Conservation (phyloP, 805 yeast species). For the Yamadazyma scolyti region DNA sequence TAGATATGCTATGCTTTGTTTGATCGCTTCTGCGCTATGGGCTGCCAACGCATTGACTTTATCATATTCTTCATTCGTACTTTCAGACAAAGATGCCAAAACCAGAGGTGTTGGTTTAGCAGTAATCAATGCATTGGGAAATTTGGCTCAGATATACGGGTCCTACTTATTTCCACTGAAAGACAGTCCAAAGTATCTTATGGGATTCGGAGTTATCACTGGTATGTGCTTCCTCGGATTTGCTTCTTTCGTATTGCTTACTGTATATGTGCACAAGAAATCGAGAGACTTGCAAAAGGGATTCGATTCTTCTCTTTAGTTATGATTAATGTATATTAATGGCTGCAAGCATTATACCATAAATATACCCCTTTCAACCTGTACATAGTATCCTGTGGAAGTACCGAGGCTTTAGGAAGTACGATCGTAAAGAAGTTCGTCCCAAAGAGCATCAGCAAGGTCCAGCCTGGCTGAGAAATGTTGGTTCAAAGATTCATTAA, state of each 20-base stretch:
- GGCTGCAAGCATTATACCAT: no score
- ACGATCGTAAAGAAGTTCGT: slow-evolving; percentile 6
- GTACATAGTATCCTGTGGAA: no score
- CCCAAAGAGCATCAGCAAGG: slow-evolving; percentile 10
- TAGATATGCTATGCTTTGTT: slow-evolving; percentile 11
- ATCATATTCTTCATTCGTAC: slow-evolving; percentile 8
- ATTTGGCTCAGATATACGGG: slow-evolving; percentile 11
- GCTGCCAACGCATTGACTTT: slow-evolving; percentile 11
- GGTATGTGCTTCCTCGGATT: slow-evolving; percentile 10
- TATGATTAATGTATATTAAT: no score
- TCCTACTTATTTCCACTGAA: slow-evolving; percentile 8
- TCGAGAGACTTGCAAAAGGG: no score
- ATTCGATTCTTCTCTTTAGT: no score
- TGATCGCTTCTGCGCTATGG: slow-evolving; percentile 10
- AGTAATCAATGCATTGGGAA: slow-evolving; percentile 8
- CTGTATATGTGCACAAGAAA: slow-evolving; percentile 7
- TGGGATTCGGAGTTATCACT: slow-evolving; percentile 12
- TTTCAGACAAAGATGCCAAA: slow-evolving; percentile 10
- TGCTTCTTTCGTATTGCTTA: slow-evolving; percentile 2
- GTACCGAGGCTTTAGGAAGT: no score
- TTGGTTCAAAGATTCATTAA: slow-evolving; percentile 7
- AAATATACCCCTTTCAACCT: no score
- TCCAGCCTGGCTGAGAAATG: slow-evolving; percentile 7
- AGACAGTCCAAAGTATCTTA: slow-evolving; percentile 10
- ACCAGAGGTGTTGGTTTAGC: slow-evolving; percentile 10